Evolutionary conservation across 805 yeast species (phyloP), one percentile per base, ranked within the genome.

Genomic region (Pichia thaimueangensis): DNA sequence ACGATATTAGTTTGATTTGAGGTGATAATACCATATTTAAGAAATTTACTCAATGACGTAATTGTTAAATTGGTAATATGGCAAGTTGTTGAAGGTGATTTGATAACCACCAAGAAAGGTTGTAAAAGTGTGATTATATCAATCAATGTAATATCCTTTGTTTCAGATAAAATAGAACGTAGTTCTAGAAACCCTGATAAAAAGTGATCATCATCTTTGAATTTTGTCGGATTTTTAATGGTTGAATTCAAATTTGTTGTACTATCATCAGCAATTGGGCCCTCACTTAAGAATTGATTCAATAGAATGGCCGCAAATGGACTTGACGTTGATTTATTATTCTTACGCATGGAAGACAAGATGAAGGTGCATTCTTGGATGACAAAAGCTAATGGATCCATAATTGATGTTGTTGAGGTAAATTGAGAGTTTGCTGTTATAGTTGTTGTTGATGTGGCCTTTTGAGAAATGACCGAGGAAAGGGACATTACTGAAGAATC

Each of bases 241-340:
- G 20, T 5, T n/a, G 25, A 11, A 22, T 16, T 40, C 13, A 38
- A 33, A 23, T 25, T 40, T 19, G 23, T 34, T 6, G 22, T 57
- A 13, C 45, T 43, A 28, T 60, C 65, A 8, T 62, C 65, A 16
- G 37, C 24, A 27, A 58, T 55, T 11, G 63, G 49, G 13, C 46
- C 47, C 19, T 62, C 67, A 31, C 49, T 56, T 31, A 53, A 39
- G 42, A 63, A 58, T 41, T 63, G 67, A 31, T 84, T 80, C 2
- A 93, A 84, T 35, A 91, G 68, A 24, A 91, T 77, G 6, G 95
- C 86, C 9, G 96, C 91, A 30, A 89, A 93, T 2, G 88, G 86
- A 6, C 82, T 73, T 11, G 47, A 47, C n/a, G 47, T 40, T 51
- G 83, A 82, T 49, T 85, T 78, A 57, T 88, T 76, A 49, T 85